Percentiles rank a stretch among this genome's conserved stretches.
phyloP scores from a whole-genome alignment of 2,329 filamentous ascomycete species.

The Neofusicoccum parvum region DNA sequence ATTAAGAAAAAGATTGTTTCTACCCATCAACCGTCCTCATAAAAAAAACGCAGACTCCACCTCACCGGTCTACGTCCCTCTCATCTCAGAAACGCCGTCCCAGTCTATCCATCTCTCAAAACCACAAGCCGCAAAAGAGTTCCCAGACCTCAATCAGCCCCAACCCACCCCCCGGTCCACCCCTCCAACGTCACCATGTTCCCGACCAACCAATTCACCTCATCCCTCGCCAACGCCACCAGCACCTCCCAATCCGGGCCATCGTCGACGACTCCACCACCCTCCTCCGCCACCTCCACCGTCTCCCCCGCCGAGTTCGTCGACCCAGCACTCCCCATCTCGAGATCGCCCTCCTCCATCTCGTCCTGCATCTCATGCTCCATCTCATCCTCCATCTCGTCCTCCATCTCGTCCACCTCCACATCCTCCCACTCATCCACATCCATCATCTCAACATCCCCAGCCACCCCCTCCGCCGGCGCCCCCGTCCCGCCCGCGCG shows the following conservation, averaged over 20 bases:
- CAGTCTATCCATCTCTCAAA: too few species aligned
- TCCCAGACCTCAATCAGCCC: neutral
- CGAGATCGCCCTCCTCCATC: neutral
- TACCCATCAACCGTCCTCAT: too few species aligned
- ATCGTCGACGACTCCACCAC: too few species aligned
- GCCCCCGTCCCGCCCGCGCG: neutral
- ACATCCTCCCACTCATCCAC: neutral
- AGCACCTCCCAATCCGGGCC: neutral
- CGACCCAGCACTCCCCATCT: neutral
- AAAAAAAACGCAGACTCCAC: too few species aligned
- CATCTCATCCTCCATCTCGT: neutral
- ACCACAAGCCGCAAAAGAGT: too few species aligned
- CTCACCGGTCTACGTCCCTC: too few species aligned
- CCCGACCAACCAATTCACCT: neutral
- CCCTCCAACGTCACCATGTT: neutral
- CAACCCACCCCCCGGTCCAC: neutral
- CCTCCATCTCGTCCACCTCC: neutral
- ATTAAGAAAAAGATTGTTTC: too few species aligned
- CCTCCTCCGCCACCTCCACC: too few species aligned
- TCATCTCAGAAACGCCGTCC: too few species aligned
- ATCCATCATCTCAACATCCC: neutral
- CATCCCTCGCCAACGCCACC: neutral
- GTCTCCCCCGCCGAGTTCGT: neutral
- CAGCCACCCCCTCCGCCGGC: neutral
- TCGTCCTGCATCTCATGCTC: neutral